Evolutionary conservation across 2,329 filamentous ascomycete genomes (phyloP).

Genomic region (Penicillium sp.): DNA sequence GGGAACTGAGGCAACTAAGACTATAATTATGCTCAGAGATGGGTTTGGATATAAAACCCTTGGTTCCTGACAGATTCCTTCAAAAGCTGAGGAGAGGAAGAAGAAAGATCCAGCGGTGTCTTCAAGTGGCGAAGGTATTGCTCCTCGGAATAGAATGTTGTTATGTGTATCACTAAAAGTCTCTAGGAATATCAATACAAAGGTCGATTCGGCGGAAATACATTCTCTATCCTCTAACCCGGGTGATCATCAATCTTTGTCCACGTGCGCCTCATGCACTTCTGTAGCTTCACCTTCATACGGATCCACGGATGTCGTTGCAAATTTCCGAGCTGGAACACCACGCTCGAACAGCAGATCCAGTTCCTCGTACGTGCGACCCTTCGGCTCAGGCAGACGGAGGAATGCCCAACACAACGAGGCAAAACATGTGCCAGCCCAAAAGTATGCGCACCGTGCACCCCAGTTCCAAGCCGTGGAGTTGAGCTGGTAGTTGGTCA

Average conservation of each 20-base stretch:
- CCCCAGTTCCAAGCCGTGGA: slow-evolving; percentile 39
- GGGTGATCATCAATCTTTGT: neutral
- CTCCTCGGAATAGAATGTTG: too few species aligned
- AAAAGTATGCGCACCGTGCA: slow-evolving; percentile 42
- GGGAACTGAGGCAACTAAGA: too few species aligned
- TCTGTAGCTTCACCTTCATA: slow-evolving; percentile 12
- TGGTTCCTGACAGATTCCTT: too few species aligned
- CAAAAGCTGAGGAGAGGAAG: too few species aligned
- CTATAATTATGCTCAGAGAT: too few species aligned
- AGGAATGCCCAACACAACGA: slow-evolving; percentile 45
- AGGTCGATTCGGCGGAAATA: too few species aligned
- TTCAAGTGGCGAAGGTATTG: too few species aligned
- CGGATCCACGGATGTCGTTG: slow-evolving; percentile 33
- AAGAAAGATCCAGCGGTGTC: too few species aligned
- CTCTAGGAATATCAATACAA: too few species aligned
- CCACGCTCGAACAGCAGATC: slow-evolving; percentile 42
- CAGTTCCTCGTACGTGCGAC: slow-evolving; percentile 42
- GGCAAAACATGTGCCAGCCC: slow-evolving; percentile 35
- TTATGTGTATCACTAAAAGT: too few species aligned
- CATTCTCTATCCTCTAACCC: too few species aligned
- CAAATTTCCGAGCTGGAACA: slow-evolving; percentile 41
- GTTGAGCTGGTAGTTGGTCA: slow-evolving; percentile 32
- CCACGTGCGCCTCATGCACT: neutral
- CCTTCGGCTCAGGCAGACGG: slow-evolving; percentile 44
- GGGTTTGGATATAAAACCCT: too few species aligned